These are phyloP conservation scores for Wilcoxina mikolae DNA, from an alignment of 495 filamentous ascomycete genomes.

Conservation along the genomic window DNA sequence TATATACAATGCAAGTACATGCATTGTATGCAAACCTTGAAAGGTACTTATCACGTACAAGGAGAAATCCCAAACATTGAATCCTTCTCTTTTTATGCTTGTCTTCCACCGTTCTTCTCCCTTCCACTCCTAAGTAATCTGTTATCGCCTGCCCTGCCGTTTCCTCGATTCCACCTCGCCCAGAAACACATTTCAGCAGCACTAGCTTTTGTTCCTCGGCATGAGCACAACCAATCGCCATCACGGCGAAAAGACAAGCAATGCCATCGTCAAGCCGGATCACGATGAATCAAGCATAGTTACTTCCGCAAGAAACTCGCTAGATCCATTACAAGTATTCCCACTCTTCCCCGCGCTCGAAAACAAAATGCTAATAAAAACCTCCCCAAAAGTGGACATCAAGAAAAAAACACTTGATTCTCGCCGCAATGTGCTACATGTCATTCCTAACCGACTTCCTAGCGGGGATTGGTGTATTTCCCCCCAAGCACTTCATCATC, in stretches of 20 bases:
- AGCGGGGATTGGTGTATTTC: conserved; percentile 21
- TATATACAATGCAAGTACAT: too few relatives aligned
- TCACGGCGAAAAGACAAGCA: not conserved
- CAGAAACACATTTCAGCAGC: not conserved
- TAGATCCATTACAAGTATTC: not conserved
- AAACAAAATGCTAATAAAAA: not conserved
- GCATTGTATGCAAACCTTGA: too few relatives aligned
- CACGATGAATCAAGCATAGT: too few relatives aligned
- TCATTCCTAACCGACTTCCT: conserved; percentile 24
- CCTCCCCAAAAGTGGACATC: conserved; percentile 13
- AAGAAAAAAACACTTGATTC: conserved; percentile 17
- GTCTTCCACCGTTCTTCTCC: too few relatives aligned
- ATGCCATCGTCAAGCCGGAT: not conserved
- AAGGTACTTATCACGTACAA: too few relatives aligned
- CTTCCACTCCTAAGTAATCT: too few relatives aligned
- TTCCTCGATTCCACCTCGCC: not conserved
- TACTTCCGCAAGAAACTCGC: too few relatives aligned
- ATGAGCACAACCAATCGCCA: not conserved
- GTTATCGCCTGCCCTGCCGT: too few relatives aligned
- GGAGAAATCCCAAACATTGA: too few relatives aligned
- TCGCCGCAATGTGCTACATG: conserved; percentile 21
- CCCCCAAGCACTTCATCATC: not conserved
- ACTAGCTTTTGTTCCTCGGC: not conserved
- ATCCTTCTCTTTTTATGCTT: too few relatives aligned
- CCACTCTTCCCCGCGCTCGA: not conserved